Base-by-base conservation (phyloP, 805 yeast genomes). In the Saccharomycopsis capsularis region DNA sequence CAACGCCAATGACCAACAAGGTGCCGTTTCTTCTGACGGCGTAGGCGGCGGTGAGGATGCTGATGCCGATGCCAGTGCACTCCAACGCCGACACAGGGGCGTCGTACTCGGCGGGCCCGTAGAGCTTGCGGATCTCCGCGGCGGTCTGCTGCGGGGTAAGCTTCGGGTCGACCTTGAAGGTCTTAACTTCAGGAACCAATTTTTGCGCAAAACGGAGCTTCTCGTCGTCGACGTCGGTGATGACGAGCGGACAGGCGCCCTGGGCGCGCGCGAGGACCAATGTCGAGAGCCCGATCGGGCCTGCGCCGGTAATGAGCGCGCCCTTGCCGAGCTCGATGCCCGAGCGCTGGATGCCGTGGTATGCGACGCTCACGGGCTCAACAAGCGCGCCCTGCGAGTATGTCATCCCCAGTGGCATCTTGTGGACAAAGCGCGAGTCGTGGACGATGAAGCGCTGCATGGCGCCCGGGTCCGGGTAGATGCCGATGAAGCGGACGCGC, bases 251-350 rank as follows among this genome's bases (percentile, higher is more conserved):
- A 29, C 72, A 65, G 3, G 78, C 78, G 22, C 82, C 82, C 2
- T 73, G 67, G 13, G 79, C 79, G 30, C 69, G 65, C 9, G 79
- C 78, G 42, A 75, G 59, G 3, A 70, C 54, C 43, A 78, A 68
- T 23, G 76, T 61, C 37, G 73, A 68, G 29, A 76, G 61, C 15
- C 82, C 82, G 55, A 77, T 77, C n/a, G 82, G 81, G 21, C 82
- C 81, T 16, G 80, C 79, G 46, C 82, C 82, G 38, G 73, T 68
- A 46, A 77, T 64, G 41, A 73, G 59, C 11, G 66, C 68, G 22
- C 76, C 74, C 54, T 70, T 71, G 44, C 80, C 81, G n/a, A 74
- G 57, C 47, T 63, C 64, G 40, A 77, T 61, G 16, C 71, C 70
- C 2, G 78, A 69, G 55, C 73, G 64, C 55, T 68, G 69, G 41